Percentiles rank a stretch among this genome's conserved stretches.
Evolutionary conservation across 2,329 filamentous ascomycete genomes (phyloP).

Genomic region (Aureobasidium sp.): DNA sequence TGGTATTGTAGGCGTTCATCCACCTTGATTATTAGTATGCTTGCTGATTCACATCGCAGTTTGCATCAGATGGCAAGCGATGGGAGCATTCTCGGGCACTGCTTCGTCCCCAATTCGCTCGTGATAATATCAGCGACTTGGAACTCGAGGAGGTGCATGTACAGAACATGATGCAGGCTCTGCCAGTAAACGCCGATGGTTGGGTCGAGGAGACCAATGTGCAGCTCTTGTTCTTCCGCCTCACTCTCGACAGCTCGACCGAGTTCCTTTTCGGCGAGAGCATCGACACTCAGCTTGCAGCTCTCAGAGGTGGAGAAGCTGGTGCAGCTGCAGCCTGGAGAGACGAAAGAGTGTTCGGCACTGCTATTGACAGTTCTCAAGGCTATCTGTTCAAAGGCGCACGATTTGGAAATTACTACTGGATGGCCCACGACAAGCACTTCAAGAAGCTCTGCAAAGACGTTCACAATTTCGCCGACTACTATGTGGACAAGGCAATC

Average conservation of each 20-base stretch:
- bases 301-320: slow-evolving; percentile 17
- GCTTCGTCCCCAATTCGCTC: slow-evolving; percentile 33
- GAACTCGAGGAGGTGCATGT: slow-evolving; percentile 31
- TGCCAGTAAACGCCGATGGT: slow-evolving; percentile 21
- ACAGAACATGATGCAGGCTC: slow-evolving; percentile 28
- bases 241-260: slow-evolving; percentile 45
- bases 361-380: slow-evolving; percentile 39
- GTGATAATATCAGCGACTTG: slow-evolving; percentile 33
- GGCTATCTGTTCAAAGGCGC: slow-evolving; percentile 31
- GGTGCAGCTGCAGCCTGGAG: slow-evolving; percentile 17
- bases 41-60: neutral
- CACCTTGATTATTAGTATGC: neutral
- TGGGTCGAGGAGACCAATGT: slow-evolving; percentile 26
- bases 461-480: slow-evolving; percentile 38
- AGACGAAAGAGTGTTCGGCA: slow-evolving; percentile 35
- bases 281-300: slow-evolving; percentile 31
- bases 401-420: slow-evolving; percentile 32
- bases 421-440: slow-evolving; percentile 28
- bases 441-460: slow-evolving; percentile 26
- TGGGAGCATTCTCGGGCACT: slow-evolving; percentile 33
- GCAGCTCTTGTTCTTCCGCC: slow-evolving; percentile 40
- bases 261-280: slow-evolving; percentile 44
- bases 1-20: slow-evolving; percentile 22
- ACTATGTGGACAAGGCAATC: slow-evolving; percentile 42
- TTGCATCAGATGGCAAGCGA: slow-evolving; percentile 25